These are phyloP conservation scores for Xylariaceae sp. DNA, from an alignment of 2,329 filamentous ascomycete species.

Conservation along the genomic window DNA sequence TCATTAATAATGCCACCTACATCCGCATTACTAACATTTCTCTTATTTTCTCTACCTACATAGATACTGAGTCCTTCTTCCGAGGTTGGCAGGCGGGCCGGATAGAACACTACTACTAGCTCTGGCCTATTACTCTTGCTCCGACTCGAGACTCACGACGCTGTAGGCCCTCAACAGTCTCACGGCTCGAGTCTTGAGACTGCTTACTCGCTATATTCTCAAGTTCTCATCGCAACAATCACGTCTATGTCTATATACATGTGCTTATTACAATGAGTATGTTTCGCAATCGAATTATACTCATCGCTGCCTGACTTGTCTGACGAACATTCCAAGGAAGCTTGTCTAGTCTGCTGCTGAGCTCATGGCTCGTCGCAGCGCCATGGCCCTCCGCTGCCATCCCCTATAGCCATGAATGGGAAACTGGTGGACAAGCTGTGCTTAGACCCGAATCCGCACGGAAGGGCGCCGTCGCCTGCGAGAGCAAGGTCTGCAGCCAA, in stretches of 20 bases:
- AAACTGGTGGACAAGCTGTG: slow-evolving; percentile 17
- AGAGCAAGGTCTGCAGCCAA: slow-evolving; percentile 33
- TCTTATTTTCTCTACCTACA: neutral
- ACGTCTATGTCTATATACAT: neutral
- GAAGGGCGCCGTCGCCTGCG: slow-evolving; percentile 32
- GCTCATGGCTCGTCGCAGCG: slow-evolving; percentile 12
- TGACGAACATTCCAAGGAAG: slow-evolving; percentile 2
- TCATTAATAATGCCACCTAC: too few species aligned
- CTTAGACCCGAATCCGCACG: slow-evolving; percentile 19
- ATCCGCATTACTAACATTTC: too few species aligned
- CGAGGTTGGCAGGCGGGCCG: neutral
- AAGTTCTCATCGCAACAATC: neutral
- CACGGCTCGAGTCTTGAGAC: neutral
- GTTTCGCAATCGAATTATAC: neutral
- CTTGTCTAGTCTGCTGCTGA: slow-evolving; percentile 8
- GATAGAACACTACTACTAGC: neutral
- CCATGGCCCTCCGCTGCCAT: slow-evolving; percentile 3
- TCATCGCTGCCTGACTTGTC: neutral
- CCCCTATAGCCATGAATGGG: slow-evolving; percentile 5
- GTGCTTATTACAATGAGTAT: slow-evolving; percentile 9
- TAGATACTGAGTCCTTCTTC: too few species aligned
- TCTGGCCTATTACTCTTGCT: too few species aligned
- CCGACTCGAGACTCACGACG: too few species aligned
- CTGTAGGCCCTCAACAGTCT: too few species aligned
- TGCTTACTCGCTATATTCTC: neutral